Evolutionary conservation across 305 asterid species (phyloP).

Genomic region (Solanum hybrid): DNA sequence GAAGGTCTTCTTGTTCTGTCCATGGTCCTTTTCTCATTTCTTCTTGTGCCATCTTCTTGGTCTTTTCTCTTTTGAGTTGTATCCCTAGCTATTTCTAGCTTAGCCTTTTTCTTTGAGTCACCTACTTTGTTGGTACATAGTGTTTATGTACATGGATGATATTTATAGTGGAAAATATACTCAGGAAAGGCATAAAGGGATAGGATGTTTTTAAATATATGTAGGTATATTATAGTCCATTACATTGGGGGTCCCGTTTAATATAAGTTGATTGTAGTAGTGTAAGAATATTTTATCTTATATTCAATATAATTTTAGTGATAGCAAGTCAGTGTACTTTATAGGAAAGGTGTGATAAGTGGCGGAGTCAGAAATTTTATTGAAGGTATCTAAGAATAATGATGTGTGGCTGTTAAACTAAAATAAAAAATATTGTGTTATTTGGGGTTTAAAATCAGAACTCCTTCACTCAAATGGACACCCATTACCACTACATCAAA

Average conservation of each 20-base stretch:
- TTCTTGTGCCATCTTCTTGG: conserved; percentile 19
- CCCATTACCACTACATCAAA: background rate
- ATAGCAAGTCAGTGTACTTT: background rate
- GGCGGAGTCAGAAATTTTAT: background rate
- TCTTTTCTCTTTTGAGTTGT: background rate
- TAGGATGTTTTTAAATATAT: background rate
- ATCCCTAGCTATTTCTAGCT: background rate
- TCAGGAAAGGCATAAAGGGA: background rate
- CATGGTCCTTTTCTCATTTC: conserved; percentile 76
- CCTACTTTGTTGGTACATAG: conserved; percentile 4
- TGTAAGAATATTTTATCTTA: background rate
- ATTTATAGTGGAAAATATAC: conserved; percentile 18
- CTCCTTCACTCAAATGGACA: background rate
- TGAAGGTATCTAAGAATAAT: no score
- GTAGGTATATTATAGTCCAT: background rate
- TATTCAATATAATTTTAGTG: background rate
- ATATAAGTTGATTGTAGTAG: background rate
- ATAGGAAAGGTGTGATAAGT: background rate
- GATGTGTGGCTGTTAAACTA: background rate
- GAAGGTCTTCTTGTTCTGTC: conserved; percentile 82
- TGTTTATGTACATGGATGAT: background rate
- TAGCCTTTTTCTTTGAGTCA: background rate
- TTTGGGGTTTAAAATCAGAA: background rate
- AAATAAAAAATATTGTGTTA: no score
- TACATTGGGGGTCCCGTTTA: background rate